A percentile compares a stretch with the other conserved stretches of the same genome.
phyloP scores from a whole-genome alignment of 225 moss, liverwort and hornwort species.

The Sphagnum tenellum region DNA sequence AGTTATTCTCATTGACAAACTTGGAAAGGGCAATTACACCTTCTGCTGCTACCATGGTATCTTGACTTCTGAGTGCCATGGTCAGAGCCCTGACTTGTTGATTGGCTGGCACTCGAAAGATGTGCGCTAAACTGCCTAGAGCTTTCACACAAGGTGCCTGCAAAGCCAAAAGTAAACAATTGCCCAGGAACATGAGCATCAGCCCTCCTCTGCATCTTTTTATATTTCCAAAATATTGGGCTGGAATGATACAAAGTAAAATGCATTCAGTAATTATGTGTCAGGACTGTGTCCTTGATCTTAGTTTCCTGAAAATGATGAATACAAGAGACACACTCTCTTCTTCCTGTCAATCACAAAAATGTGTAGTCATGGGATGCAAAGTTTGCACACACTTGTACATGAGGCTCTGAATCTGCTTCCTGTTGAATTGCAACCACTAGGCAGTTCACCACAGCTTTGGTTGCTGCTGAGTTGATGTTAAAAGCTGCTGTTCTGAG shows the following conservation, averaged over 20 bases:
- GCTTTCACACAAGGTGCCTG: constrained; percentile 42
- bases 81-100: constrained; percentile 29
- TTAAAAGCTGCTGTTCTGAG: constrained; percentile 48
- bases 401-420: constrained; percentile 18
- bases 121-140: constrained; percentile 32
- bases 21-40: constrained; percentile 29
- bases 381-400: constrained; percentile 6
- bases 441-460: constrained; percentile 35
- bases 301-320: too few species aligned
- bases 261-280: too few species aligned
- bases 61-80: constrained; percentile 21
- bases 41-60: constrained; percentile 29
- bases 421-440: constrained; percentile 21
- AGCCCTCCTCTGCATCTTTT: too few species aligned
- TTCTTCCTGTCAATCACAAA: too few species aligned
- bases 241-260: too few species aligned
- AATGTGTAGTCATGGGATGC: too few species aligned
- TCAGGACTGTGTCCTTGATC: too few species aligned
- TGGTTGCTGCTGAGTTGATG: constrained; percentile 42
- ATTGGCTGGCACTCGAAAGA: constrained; percentile 42
- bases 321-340: too few species aligned
- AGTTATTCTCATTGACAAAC: constrained; percentile 43
- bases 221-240: too few species aligned
- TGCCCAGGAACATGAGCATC: too few species aligned
- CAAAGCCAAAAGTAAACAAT: too few species aligned